Conservation (phyloP, 352 stramenopile genomes). For the Pythium plurisporium region DNA sequence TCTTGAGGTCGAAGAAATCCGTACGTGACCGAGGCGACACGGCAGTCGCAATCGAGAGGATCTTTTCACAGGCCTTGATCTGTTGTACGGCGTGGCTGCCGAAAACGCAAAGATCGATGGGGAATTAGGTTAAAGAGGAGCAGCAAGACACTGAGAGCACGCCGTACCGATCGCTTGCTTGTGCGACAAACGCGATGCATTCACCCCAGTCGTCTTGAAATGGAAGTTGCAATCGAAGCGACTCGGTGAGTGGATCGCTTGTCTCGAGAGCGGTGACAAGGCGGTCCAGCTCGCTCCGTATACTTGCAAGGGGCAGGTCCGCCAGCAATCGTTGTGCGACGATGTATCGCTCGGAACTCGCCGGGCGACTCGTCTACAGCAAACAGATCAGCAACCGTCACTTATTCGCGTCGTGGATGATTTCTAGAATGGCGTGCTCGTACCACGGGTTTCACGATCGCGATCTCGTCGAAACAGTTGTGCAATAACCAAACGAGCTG, state of each 20-base stretch:
- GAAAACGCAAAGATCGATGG: not conserved
- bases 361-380: constrained; percentile 64
- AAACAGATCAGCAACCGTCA: not conserved
- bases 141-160: not conserved
- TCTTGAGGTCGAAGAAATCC: not conserved
- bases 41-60: not conserved
- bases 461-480: constrained; percentile 50
- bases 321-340: constrained; percentile 31
- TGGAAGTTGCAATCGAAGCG: not conserved
- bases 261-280: constrained; percentile 1
- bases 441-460: constrained; percentile 70
- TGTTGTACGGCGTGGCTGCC: not conserved
- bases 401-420: too few relatives aligned
- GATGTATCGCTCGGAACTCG: constrained; percentile 77
- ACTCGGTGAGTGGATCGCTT: not conserved
- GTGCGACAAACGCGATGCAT: constrained; percentile 44
- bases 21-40: too few relatives aligned
- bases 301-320: not conserved
- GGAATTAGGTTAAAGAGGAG: not conserved
- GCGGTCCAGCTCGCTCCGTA: not conserved
- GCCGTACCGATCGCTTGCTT: constrained; percentile 26
- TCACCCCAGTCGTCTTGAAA: not conserved
- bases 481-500: constrained; percentile 64
- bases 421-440: too few relatives aligned
- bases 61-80: constrained; percentile 7